phyloP scores from a whole-genome alignment of 225 moss, liverwort and hornwort genomes.

The Ulota crispa region DNA sequence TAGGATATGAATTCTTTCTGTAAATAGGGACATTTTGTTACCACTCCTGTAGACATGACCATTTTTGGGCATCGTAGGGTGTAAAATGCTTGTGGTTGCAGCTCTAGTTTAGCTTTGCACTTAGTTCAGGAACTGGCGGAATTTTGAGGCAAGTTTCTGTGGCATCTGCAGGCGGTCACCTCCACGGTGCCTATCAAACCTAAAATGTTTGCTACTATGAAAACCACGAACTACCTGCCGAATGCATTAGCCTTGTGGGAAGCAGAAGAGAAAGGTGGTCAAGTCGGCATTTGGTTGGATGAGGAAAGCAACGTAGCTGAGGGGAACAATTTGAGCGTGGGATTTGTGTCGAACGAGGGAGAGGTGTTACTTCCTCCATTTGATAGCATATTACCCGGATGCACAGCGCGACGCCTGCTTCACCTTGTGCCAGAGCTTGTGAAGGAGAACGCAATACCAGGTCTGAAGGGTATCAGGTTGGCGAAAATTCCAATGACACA shows the following conservation, averaged over 20 bases:
- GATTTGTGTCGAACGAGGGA: slow-evolving; percentile 49
- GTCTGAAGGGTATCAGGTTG: slow-evolving; percentile 50
- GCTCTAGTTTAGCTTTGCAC: not conserved
- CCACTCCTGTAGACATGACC: not conserved
- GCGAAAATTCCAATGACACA: slow-evolving; percentile 57
- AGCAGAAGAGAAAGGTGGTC: slow-evolving; percentile 70
- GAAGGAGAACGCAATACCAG: slow-evolving; percentile 28
- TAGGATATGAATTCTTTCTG: not conserved
- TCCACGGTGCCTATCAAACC: slow-evolving; percentile 79
- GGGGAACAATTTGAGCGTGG: slow-evolving; percentile 73
- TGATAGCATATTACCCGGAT: slow-evolving; percentile 71
- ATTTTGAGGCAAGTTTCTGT: not conserved
- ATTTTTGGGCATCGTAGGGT: not conserved
- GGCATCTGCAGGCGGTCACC: slow-evolving; percentile 53
- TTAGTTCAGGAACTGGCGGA: not conserved
- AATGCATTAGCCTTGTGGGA: slow-evolving; percentile 76
- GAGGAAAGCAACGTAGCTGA: slow-evolving; percentile 72
- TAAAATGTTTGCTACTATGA: slow-evolving; percentile 68
- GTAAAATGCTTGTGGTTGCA: not conserved
- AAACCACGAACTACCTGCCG: slow-evolving; percentile 86
- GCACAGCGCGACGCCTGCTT: slow-evolving; percentile 70
- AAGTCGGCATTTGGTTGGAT: slow-evolving; percentile 83
- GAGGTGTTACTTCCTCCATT: slow-evolving; percentile 69
- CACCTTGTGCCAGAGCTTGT: slow-evolving; percentile 60
- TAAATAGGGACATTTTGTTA: not conserved